Base-by-base conservation (phyloP, 768 basidiomycete genomes). In the Lactarius trivialis region DNA sequence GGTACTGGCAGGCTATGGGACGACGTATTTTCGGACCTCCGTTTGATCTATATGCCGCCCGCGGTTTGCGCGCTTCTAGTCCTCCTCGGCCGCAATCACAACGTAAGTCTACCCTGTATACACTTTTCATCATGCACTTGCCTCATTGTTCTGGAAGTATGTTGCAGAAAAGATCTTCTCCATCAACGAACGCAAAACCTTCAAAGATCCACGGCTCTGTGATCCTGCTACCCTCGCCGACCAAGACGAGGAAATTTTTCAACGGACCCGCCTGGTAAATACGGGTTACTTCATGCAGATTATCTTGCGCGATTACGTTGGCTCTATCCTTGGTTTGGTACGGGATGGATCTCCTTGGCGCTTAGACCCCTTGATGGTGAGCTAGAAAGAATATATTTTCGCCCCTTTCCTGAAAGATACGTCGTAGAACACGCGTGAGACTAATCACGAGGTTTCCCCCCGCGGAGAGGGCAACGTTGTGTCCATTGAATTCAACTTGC, bases 161-260 rank as follows among this genome's bases (percentile, higher is more conserved):
- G 81, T 89, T 53, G 88, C 88, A 0, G 76, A 85, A 58, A 85
- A 80, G 67, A 75, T 91, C 32, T 69, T 87, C 11, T 75, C 79
- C 56, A 84, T 91, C 72, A 89, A 93, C 69, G 89, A 93, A 72
- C 69, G 71, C 19, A 77, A 79, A 11, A 79, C 73, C 2, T 88
- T 78, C 70, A 55, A 57, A 17, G 48, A 65, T 48, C 68, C 71
- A 58, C 55, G 69, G 64, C 26, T 56, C 1, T 34, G 62, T 9
- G 63, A 69, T 51, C 34, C 65, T 63, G 7, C 60, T 33, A 58
- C 61, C 9, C 72, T 65, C 48, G 52, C 68, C 15, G 72, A 67
- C 0, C 89, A 91, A 69, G 90, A 91, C 58, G 84, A 89, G 55
- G 89, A 91, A 67, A 83, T 91, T 51, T 91, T 89, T 75, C 79